Evolutionary conservation across 768 basidiomycete genomes (phyloP), one percentile per base, ranked within the genome.

Genomic region (Hygrocybe coccinea): DNA sequence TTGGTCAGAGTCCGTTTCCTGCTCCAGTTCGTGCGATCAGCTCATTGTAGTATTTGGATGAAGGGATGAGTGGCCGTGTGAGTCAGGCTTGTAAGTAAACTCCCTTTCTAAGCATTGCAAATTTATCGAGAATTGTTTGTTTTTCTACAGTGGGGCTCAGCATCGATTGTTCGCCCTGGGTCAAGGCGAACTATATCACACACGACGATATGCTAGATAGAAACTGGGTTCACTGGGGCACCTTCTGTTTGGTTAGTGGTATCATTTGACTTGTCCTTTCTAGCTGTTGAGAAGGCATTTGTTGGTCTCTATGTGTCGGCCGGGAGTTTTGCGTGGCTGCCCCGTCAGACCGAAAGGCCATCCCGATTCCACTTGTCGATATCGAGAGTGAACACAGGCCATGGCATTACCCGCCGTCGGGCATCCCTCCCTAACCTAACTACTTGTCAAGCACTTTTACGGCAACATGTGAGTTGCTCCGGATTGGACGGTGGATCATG

Each of bases 271-370:
- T n/a, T n/a, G n/a, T n/a, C n/a, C n/a, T n/a, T n/a, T n/a, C n/a
- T n/a, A n/a, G n/a, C n/a, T n/a, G n/a, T n/a, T n/a, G n/a, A 37
- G 17, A 82, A 76, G 83, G 85, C 52, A 78, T 82, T 5, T 83
- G 81, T 52, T 85, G 84, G 84, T 82, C 80, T 1, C 70, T 85
- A 0, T 84, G 83, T 50, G 82, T 84, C n/a, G 84, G 84, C 7
- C 75, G 84, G n/a, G 82, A 84, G 51, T 81, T 79, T 62, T 77
- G 75, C 51, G 72, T 82, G 21, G 64, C 77, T 1, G 64, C 69
- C 6, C 76, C 74, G 2, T 64, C 69, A 21, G 71, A 71, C 24
- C 57, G 64, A 22, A 68, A 71, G 39, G 66, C 64, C 14, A 71
- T 80, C 47, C 71, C 77, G 1, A 69, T 79, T 54, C 80, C 81